phyloP scores from a whole-genome alignment of 2,329 filamentous ascomycete species.

The Aspergillus cejpii region DNA sequence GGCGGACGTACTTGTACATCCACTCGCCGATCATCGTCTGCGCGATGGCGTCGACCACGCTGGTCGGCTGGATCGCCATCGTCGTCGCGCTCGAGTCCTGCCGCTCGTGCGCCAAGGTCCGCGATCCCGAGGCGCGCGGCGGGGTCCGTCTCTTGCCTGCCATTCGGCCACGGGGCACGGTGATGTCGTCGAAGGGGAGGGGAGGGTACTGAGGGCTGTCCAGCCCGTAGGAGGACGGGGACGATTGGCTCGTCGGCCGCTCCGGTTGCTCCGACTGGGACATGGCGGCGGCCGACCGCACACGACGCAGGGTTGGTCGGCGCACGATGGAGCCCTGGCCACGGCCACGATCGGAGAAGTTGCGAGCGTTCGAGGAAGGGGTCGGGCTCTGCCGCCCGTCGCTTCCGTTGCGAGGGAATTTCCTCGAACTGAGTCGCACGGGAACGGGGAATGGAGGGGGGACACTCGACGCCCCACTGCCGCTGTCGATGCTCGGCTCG shows the following conservation, averaged over 20 bases:
- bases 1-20: constrained; percentile 46
- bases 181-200: constrained; percentile 65
- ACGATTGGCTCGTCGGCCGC: constrained; percentile 44
- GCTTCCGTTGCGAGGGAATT: constrained; percentile 60
- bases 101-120: constrained; percentile 29
- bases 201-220: constrained; percentile 68
- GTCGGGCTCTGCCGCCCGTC: constrained; percentile 76
- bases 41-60: constrained; percentile 91
- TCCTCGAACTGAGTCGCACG: constrained; percentile 76
- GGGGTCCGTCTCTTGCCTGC: constrained; percentile 16
- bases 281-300: constrained; percentile 72
- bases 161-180: constrained; percentile 40
- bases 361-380: constrained; percentile 49
- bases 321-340: constrained; percentile 47
- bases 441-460: constrained; percentile 87
- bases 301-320: constrained; percentile 65
- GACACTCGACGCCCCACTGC: constrained; percentile 32
- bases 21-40: constrained; percentile 94
- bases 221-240: constrained; percentile 56
- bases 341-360: constrained; percentile 51
- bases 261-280: constrained; percentile 47
- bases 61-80: constrained; percentile 60
- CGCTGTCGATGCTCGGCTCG: constrained; percentile 39
- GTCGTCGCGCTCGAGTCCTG: constrained; percentile 49
- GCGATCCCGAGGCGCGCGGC: constrained; percentile 22